phyloP scores from a whole-genome alignment of 768 basidiomycete species.

The Pleurotus giganteus region DNA sequence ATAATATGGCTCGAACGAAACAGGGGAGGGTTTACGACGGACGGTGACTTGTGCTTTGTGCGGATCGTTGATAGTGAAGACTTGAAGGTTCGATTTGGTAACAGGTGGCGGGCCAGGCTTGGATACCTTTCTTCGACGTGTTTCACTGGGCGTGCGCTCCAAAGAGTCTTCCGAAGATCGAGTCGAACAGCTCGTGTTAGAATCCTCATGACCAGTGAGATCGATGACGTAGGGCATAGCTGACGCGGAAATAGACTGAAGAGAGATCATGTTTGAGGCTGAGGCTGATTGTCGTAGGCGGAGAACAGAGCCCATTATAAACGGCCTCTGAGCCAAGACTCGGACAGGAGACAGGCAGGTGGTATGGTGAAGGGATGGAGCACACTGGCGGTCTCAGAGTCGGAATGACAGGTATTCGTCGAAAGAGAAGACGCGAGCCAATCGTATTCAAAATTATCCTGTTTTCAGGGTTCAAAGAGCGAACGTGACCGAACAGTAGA shows the following conservation, averaged over 20 bases:
- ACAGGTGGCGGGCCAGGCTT: background rate
- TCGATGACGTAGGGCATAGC: conserved; percentile 6
- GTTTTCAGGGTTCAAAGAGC: background rate
- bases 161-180: background rate
- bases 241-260: background rate
- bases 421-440: background rate
- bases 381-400: background rate
- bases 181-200: background rate
- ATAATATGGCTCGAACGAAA: background rate
- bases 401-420: background rate
- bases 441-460: background rate
- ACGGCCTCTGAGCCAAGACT: background rate
- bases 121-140: background rate
- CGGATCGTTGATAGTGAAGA: background rate
- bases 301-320: background rate
- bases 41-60: conserved; percentile 4
- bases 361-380: conserved; percentile 1
- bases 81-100: background rate
- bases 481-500: background rate
- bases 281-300: background rate
- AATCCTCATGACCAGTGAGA: background rate
- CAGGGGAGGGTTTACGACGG: conserved; percentile 1
- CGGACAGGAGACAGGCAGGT: background rate
- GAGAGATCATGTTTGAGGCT: conserved; percentile 1
- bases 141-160: background rate